Conservation (phyloP, 306 rosid genomes). For the Medicago truncatula region MtrunA17r5.0-ANR NC_053042.1:37233001-37233500, state of each 20-base stretch:
- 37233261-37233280: neutral
- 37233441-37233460: neutral
- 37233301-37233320: neutral
- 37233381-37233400: neutral
- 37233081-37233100: constrained; percentile 64
- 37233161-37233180: neutral
- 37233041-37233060: constrained; percentile 59
- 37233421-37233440: neutral
- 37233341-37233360: neutral
- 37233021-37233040: constrained; percentile 56
- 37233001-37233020: constrained; percentile 53
- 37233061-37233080: constrained; percentile 60
- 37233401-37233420: neutral
- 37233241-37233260: neutral
- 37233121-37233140: constrained; percentile 84
- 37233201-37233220: neutral
- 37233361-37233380: neutral
- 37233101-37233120: constrained; percentile 59
- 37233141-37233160: neutral
- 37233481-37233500: neutral
- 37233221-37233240: neutral
- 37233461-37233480: neutral
- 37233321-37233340: neutral
- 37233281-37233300: neutral
- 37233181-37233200: neutral